These are phyloP conservation scores for Trametes versicolor DNA, from an alignment of 1,284 basidiomycete genomes.

Conservation along the genomic window DNA sequence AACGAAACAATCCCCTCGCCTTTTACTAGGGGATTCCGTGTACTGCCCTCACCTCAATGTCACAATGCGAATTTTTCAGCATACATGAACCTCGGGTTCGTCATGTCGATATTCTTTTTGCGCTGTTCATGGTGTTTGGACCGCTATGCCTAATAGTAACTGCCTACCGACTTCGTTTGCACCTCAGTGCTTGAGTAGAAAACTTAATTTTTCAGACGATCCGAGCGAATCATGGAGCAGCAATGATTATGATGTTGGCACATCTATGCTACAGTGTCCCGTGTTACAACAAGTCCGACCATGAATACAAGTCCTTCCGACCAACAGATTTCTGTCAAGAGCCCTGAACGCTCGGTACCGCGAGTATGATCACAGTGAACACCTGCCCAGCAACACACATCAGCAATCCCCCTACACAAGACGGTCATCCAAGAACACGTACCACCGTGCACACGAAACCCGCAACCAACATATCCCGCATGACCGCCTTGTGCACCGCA, in stretches of 20 bases:
- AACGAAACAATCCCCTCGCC: conserved; percentile 70
- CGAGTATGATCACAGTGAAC: conserved; percentile 20
- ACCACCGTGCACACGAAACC: conserved; percentile 30
- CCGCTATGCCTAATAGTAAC: too few species aligned
- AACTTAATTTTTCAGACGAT: too few species aligned
- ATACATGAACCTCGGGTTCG: conserved; percentile 38
- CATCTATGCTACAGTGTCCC: not conserved
- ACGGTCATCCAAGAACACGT: not conserved
- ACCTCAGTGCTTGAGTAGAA: too few species aligned
- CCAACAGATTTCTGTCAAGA: not conserved
- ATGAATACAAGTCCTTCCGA: not conserved
- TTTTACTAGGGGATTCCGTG: conserved; percentile 77
- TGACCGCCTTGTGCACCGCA: conserved; percentile 46
- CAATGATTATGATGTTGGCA: too few species aligned
- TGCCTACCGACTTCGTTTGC: too few species aligned
- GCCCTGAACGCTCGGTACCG: conserved; percentile 12
- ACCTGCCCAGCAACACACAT: not conserved
- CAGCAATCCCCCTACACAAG: not conserved
- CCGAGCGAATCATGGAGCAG: too few species aligned
- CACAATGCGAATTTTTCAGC: conserved; percentile 64
- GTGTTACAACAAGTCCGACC: not conserved
- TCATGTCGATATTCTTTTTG: conserved; percentile 24
- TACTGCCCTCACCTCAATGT: conserved; percentile 54
- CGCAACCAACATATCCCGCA: conserved; percentile 44
- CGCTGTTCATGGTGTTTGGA: not conserved